Conservation (phyloP, 257 asterid genomes). For the Przewalskia tangutica region DNA sequence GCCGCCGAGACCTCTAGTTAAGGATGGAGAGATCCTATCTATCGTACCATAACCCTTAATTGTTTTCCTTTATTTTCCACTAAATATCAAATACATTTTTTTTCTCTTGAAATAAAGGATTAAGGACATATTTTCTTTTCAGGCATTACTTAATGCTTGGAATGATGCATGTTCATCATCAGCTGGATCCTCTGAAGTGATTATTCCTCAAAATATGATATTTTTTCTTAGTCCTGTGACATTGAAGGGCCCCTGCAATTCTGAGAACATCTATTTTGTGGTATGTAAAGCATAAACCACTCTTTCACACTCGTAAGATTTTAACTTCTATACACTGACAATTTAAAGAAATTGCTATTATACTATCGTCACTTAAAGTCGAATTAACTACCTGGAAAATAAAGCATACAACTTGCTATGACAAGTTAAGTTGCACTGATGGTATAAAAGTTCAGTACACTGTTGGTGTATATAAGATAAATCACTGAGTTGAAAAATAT, state of each 20-base stretch:
- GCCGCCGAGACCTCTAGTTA: background rate
- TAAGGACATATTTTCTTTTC: background rate
- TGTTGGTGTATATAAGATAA: too few relatives aligned
- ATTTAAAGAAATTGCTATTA: background rate
- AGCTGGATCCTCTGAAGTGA: slow-evolving; percentile 22
- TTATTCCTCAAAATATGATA: slow-evolving; percentile 35
- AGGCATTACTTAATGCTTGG: slow-evolving; percentile 74
- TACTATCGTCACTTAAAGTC: background rate
- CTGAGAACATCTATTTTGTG: slow-evolving; percentile 27
- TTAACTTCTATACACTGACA: background rate
- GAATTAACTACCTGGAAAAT: too few relatives aligned
- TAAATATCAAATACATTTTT: background rate
- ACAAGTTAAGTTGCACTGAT: background rate
- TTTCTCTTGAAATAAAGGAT: background rate
- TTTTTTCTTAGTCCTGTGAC: slow-evolving; percentile 40
- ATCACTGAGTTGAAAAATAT: background rate
- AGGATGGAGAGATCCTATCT: background rate
- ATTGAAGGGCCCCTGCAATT: slow-evolving; percentile 56
- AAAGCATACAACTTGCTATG: too few relatives aligned
- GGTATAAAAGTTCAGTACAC: background rate
- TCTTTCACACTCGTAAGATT: background rate
- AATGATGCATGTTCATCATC: slow-evolving; percentile 43
- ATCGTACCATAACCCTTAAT: background rate
- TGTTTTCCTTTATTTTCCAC: background rate
- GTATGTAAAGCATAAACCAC: slow-evolving; percentile 8